A percentile compares a stretch with the other conserved stretches of the same genome.
Conservation (phyloP, 345 rosid genomes). For the Lumnitzera littorea region DNA sequence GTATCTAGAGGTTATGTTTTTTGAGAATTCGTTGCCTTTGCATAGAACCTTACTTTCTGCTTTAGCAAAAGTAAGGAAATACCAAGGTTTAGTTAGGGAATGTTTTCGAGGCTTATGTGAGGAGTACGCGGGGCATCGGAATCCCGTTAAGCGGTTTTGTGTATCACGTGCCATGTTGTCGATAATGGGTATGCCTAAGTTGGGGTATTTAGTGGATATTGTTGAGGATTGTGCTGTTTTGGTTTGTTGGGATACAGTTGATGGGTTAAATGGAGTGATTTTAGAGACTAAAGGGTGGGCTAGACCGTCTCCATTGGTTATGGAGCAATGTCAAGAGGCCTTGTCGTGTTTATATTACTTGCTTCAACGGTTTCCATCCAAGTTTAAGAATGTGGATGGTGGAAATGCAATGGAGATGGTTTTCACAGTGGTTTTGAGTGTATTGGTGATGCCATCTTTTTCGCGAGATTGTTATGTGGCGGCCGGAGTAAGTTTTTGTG, state of each 20-base stretch:
- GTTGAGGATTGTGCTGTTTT: conserved; percentile 64
- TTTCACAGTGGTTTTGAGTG: conserved; percentile 44
- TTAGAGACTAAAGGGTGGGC: conserved; percentile 49
- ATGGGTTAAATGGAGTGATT: conserved; percentile 57
- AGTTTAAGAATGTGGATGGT: conserved; percentile 33
- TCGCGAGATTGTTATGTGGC: conserved; percentile 91
- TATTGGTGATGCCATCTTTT: conserved; percentile 58
- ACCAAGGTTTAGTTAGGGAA: conserved; percentile 33
- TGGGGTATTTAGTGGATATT: conserved; percentile 68
- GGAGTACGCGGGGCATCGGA: conserved; percentile 37
- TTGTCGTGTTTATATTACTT: conserved; percentile 88
- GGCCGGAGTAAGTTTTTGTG: conserved; percentile 84
- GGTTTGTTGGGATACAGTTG: conserved; percentile 64
- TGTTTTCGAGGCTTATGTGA: conserved; percentile 62
- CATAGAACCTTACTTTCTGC: conserved; percentile 72
- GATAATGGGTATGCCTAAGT: conserved; percentile 81
- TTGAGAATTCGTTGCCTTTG: conserved; percentile 80
- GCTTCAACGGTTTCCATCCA: conserved; percentile 70
- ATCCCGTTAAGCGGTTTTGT: conserved; percentile 47
- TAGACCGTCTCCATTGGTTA: conserved; percentile 78
- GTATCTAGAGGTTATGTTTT: conserved; percentile 61
- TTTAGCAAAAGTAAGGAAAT: conserved; percentile 46
- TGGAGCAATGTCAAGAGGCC: conserved; percentile 97
- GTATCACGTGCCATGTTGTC: conserved; percentile 80
- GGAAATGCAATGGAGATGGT: conserved; percentile 48